phyloP scores from a whole-genome alignment of 306 rosid species.

The Cucurbita moschata region DNA sequence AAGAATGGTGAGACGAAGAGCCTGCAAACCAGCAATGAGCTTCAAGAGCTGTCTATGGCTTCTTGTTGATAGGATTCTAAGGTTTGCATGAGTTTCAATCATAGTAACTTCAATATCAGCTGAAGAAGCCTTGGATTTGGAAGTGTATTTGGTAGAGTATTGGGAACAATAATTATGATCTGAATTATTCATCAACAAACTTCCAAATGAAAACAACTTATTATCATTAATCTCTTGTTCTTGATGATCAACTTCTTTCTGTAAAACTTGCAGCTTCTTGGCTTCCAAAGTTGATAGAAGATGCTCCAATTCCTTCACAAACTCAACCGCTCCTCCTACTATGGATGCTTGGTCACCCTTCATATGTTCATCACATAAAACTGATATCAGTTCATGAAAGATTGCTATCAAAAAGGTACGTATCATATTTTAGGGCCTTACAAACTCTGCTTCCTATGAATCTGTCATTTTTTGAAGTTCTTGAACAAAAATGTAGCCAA shows the following conservation, averaged over 20 bases:
- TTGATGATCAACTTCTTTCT: not conserved
- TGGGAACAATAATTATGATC: slow-evolving; percentile 48
- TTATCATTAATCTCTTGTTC: not conserved
- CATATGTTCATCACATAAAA: not conserved
- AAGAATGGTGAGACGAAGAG: slow-evolving; percentile 51
- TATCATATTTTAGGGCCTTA: not conserved
- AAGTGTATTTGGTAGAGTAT: slow-evolving; percentile 39
- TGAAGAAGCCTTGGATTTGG: slow-evolving; percentile 40
- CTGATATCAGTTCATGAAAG: not conserved
- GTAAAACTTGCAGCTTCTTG: slow-evolving; percentile 45
- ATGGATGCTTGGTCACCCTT: slow-evolving; percentile 97
- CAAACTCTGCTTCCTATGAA: not conserved
- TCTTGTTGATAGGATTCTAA: slow-evolving; percentile 46
- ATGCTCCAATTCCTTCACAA: slow-evolving; percentile 79
- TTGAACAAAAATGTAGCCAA: too few relatives aligned
- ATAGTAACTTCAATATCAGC: slow-evolving; percentile 89
- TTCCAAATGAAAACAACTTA: slow-evolving; percentile 25
- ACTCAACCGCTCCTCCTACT: slow-evolving; percentile 91
- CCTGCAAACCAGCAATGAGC: slow-evolving; percentile 54
- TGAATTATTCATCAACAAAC: slow-evolving; percentile 35
- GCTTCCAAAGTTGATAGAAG: slow-evolving; percentile 61
- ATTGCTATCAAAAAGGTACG: not conserved
- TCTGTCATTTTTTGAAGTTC: not conserved
- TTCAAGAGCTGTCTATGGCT: slow-evolving; percentile 40
- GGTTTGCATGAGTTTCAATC: slow-evolving; percentile 82